These are phyloP conservation scores for Mortierella sp. DNA, from an alignment of 371 early-diverging fungal species.

Conservation along the genomic window DNA sequence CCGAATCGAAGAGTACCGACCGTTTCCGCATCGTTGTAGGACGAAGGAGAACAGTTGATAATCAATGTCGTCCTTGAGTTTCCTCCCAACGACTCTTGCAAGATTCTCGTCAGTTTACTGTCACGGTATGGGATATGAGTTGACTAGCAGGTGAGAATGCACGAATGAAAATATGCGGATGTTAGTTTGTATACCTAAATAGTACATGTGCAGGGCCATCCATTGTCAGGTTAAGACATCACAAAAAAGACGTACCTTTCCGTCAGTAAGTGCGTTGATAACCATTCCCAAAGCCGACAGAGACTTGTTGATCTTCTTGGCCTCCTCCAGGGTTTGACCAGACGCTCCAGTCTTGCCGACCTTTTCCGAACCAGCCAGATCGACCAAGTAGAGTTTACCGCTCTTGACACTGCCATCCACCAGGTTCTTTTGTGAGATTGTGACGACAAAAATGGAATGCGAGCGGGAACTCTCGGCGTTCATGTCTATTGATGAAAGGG, in stretches of 20 bases:
- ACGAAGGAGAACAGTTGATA: conserved; percentile 97
- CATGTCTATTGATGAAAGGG: conserved; percentile 79
- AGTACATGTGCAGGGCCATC: background rate
- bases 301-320: conserved; percentile 99
- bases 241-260: conserved; percentile 80
- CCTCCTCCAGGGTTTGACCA: conserved; percentile 98
- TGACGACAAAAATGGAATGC: conserved; percentile 98
- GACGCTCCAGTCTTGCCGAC: conserved; percentile 98
- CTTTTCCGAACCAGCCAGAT: conserved; percentile 99
- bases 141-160: conserved; percentile 66
- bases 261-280: conserved; percentile 96
- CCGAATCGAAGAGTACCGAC: conserved; percentile 97
- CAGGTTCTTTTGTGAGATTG: conserved; percentile 93
- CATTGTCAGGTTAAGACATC: background rate
- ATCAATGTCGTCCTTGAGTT: conserved; percentile 97
- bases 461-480: conserved; percentile 97
- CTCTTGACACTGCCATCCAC: conserved; percentile 90
- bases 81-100: conserved; percentile 99
- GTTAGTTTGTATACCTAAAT: background rate
- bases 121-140: conserved; percentile 99
- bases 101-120: conserved; percentile 97
- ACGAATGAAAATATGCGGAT: background rate
- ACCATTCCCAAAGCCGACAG: conserved; percentile 99
- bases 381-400: conserved; percentile 96
- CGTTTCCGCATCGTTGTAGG: conserved; percentile 97